phyloP scores from a whole-genome alignment of 345 rosid species.

The Citrus inodora region DNA sequence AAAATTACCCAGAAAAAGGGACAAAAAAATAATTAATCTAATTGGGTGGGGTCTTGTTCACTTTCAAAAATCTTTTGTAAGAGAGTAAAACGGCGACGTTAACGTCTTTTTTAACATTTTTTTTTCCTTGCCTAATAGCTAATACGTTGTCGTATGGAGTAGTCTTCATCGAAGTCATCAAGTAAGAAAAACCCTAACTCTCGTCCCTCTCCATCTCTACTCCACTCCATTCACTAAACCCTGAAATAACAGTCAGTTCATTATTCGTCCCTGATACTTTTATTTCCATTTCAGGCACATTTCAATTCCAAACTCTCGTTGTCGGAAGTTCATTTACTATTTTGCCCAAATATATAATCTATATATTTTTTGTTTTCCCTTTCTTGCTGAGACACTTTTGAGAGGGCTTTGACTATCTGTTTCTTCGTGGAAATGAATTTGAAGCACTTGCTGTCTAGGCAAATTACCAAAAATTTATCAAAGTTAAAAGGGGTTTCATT shows the following conservation, averaged over 20 bases:
- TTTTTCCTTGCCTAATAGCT: no score
- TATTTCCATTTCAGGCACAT: neutral
- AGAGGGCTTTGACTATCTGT: neutral
- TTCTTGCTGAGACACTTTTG: neutral
- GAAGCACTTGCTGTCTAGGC: constrained; percentile 37
- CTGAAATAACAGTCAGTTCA: neutral
- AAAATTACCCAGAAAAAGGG: no score
- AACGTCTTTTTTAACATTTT: no score
- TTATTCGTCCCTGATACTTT: neutral
- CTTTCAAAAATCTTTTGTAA: no score
- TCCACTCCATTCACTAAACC: neutral
- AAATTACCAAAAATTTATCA: constrained; percentile 31
- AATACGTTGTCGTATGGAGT: neutral
- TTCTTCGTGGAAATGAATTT: constrained; percentile 26
- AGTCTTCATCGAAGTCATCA: neutral
- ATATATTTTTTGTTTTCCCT: neutral
- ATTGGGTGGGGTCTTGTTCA: no score
- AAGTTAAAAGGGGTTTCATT: constrained; percentile 21
- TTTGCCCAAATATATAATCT: neutral
- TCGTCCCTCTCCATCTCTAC: neutral
- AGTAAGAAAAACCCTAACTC: neutral
- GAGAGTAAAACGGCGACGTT: no score
- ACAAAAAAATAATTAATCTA: no score
- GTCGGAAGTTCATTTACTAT: neutral
- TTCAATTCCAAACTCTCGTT: neutral